Conservation (phyloP, 805 yeast species). For the Candida pini region DNA sequence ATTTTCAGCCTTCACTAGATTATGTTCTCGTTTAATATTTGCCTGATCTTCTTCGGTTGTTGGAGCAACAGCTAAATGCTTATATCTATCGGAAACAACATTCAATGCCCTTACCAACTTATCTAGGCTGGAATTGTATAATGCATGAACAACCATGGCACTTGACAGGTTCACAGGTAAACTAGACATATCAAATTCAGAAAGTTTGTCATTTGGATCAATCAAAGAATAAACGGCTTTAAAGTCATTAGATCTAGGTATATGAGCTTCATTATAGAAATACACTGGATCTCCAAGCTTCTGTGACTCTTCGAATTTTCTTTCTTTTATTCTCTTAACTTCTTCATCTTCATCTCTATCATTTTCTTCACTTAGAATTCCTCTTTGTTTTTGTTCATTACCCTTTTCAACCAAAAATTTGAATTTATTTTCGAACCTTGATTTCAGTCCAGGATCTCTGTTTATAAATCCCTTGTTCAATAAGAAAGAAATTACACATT, state of each 20-base stretch:
- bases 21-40: constrained; percentile 1
- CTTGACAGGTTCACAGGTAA: constrained; percentile 61
- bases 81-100: constrained; percentile 63
- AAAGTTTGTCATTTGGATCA: constrained; percentile 52
- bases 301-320: constrained; percentile 13
- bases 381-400: constrained; percentile 24
- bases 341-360: constrained; percentile 37
- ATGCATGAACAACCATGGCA: constrained; percentile 61
- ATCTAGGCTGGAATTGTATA: constrained; percentile 46
- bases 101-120: constrained; percentile 60
- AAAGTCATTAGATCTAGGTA: constrained; percentile 41
- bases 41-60: constrained; percentile 6
- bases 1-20: neutral
- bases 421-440: constrained; percentile 30
- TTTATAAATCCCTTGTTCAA: constrained; percentile 29
- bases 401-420: constrained; percentile 25
- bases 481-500: constrained; percentile 27
- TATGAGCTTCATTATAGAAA: constrained; percentile 27
- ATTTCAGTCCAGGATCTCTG: constrained; percentile 25
- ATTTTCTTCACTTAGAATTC: constrained; percentile 34
- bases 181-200: constrained; percentile 61
- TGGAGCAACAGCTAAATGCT: constrained; percentile 8
- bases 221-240: constrained; percentile 65
- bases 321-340: constrained; percentile 16
- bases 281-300: constrained; percentile 17